Evolutionary conservation across 176 grass and related monocot genomes (phyloP).

Genomic region (Triticum turgidum): DNA sequence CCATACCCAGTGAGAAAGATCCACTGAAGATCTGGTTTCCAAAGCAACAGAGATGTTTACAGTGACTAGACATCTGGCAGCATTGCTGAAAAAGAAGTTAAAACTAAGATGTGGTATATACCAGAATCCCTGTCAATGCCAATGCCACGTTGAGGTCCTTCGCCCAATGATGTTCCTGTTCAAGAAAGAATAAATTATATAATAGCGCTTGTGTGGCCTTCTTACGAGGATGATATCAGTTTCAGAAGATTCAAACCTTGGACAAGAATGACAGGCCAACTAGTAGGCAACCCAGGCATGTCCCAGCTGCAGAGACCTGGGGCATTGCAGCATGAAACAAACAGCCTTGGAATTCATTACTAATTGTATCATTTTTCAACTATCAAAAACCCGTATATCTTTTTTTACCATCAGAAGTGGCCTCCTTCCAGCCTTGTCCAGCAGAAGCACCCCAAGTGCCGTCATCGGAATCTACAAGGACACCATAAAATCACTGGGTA

Average conservation of each 20-base stretch:
- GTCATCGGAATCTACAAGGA: slow-evolving; percentile 76
- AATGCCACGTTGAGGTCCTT: slow-evolving; percentile 50
- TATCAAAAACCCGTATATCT: background rate
- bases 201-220: background rate
- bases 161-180: slow-evolving; percentile 55
- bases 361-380: background rate
- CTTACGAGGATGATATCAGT: background rate
- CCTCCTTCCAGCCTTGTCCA: slow-evolving; percentile 86
- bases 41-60: slow-evolving; percentile 3
- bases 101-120: slow-evolving; percentile 23
- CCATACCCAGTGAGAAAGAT: slow-evolving; percentile 91
- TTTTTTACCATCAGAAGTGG: slow-evolving; percentile 69
- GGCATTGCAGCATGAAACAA: background rate
- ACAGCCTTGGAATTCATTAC: background rate
- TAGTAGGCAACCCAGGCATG: slow-evolving; percentile 74
- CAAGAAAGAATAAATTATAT: background rate
- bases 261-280: slow-evolving; percentile 73
- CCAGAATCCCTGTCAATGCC: slow-evolving; percentile 71
- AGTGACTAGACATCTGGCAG: background rate
- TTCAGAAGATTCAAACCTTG: slow-evolving; percentile 43
- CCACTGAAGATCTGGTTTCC: slow-evolving; percentile 55
- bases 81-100: background rate
- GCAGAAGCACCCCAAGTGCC: slow-evolving; percentile 59
- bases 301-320: slow-evolving; percentile 80
- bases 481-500: background rate